A percentile compares a stretch with the other conserved stretches of the same genome.
Evolutionary conservation across 2,329 filamentous ascomycete genomes (phyloP).

Genomic region (Purpureocillium takamizusanense): DNA sequence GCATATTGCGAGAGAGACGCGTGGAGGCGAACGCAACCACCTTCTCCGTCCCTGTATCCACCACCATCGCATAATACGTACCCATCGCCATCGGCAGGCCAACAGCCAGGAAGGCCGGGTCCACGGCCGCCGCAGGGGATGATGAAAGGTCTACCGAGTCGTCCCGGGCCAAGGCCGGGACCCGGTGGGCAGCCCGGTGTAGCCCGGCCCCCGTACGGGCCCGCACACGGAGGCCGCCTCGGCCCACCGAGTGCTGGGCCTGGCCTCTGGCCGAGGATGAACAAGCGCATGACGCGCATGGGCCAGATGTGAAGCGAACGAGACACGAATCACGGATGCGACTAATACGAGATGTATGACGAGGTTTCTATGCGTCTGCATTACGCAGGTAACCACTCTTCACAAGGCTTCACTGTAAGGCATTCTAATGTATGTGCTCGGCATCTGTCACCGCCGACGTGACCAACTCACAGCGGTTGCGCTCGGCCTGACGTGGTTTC

Average conservation of each 20-base stretch:
- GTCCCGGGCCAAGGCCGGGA: not conserved
- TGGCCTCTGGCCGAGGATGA: constrained; percentile 32
- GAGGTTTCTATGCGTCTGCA: not conserved
- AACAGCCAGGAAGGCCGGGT: constrained; percentile 5
- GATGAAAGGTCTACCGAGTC: constrained; percentile 1
- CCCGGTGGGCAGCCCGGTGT: not conserved
- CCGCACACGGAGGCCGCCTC: constrained; percentile 7
- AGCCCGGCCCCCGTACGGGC: constrained; percentile 5
- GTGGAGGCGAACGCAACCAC: constrained; percentile 41
- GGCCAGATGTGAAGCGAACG: constrained; percentile 18
- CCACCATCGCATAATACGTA: too few species aligned
- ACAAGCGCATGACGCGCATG: constrained; percentile 53
- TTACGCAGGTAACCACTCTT: too few species aligned
- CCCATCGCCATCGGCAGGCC: too few species aligned
- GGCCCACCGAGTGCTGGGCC: constrained; percentile 1
- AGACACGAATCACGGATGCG: constrained; percentile 1
- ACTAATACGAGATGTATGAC: not conserved
- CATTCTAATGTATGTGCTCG: too few species aligned
- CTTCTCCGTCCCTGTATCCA: constrained; percentile 2
- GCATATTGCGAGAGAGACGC: constrained; percentile 87
- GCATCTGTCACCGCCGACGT: too few species aligned
- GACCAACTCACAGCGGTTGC: too few species aligned
- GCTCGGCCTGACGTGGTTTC: too few species aligned
- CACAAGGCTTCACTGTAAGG: too few species aligned
- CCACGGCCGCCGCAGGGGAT: constrained; percentile 12